These are phyloP conservation scores for Nakazawaea ishiwadae DNA, from an alignment of 805 yeast genomes.

Conservation along the genomic window DNA sequence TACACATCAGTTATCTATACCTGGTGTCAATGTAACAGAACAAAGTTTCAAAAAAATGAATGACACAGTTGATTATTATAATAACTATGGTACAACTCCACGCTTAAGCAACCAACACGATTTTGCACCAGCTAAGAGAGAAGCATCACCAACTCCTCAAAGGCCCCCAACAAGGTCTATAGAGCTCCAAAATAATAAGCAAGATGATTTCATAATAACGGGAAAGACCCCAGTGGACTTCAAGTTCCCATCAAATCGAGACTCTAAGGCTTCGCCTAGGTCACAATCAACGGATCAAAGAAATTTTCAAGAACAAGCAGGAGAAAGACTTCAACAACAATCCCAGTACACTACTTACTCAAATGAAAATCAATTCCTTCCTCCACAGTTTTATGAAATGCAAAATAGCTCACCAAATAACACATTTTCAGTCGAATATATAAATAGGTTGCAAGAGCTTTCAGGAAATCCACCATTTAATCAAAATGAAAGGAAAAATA, in stretches of 20 bases:
- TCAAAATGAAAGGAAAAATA: neutral
- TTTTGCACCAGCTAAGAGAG: neutral
- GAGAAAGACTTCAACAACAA: too few relatives aligned
- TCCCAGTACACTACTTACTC: too few relatives aligned
- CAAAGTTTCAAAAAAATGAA: conserved; percentile 18
- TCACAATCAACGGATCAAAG: too few relatives aligned
- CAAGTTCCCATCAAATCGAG: conserved; percentile 58
- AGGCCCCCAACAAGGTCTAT: conserved; percentile 2
- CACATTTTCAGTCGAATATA: conserved; percentile 37
- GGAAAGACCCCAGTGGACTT: conserved; percentile 42
- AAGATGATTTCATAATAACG: conserved; percentile 44
- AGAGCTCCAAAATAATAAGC: neutral
- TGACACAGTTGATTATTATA: neutral
- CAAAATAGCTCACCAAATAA: conserved; percentile 17
- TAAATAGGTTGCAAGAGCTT: conserved; percentile 25
- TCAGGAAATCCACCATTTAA: conserved; percentile 22
- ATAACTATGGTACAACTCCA: conserved; percentile 1
- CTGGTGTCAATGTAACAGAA: conserved; percentile 33
- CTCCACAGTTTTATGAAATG: neutral
- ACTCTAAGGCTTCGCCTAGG: too few relatives aligned
- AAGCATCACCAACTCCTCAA: conserved; percentile 11
- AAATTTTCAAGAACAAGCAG: too few relatives aligned
- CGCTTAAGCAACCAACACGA: neutral
- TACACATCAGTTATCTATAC: conserved; percentile 55
- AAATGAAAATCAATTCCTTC: too few relatives aligned